Evolutionary conservation across 2,329 filamentous ascomycete genomes (phyloP).

Genomic region (Tricladium varicosporioides): DNA sequence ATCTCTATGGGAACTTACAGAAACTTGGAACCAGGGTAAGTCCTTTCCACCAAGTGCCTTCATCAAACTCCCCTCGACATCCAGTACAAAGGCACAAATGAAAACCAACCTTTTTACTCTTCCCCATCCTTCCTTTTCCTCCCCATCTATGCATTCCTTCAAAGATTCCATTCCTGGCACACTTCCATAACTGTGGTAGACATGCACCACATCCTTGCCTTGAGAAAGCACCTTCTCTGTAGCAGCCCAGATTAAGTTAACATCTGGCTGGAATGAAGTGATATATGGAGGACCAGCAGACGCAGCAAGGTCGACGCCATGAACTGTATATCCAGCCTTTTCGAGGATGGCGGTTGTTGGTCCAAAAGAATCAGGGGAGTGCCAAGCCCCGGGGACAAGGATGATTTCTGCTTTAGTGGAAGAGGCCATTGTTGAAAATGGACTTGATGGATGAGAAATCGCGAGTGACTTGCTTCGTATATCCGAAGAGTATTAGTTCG

Average conservation of each 20-base stretch:
- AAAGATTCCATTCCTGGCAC: constrained; percentile 36
- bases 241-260: constrained; percentile 36
- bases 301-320: constrained; percentile 20
- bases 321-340: constrained; percentile 20
- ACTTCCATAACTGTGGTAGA: constrained; percentile 42
- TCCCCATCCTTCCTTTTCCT: constrained; percentile 35
- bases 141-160: constrained; percentile 34
- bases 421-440: background rate
- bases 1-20: constrained; percentile 1
- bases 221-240: constrained; percentile 37
- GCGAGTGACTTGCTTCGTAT: background rate
- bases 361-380: constrained; percentile 21
- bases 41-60: constrained; percentile 8
- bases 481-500: background rate
- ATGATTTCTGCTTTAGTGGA: constrained; percentile 25
- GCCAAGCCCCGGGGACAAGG: constrained; percentile 29
- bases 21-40: constrained; percentile 19
- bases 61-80: constrained; percentile 16
- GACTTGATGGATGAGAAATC: background rate
- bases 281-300: constrained; percentile 17
- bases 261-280: constrained; percentile 32
- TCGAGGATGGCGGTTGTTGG: constrained; percentile 18
- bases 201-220: constrained; percentile 38
- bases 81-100: constrained; percentile 17
- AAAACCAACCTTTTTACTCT: constrained; percentile 30